These are phyloP conservation scores for Kuraishia molischiana DNA, from an alignment of 805 yeast species.

Conservation along the genomic window DNA sequence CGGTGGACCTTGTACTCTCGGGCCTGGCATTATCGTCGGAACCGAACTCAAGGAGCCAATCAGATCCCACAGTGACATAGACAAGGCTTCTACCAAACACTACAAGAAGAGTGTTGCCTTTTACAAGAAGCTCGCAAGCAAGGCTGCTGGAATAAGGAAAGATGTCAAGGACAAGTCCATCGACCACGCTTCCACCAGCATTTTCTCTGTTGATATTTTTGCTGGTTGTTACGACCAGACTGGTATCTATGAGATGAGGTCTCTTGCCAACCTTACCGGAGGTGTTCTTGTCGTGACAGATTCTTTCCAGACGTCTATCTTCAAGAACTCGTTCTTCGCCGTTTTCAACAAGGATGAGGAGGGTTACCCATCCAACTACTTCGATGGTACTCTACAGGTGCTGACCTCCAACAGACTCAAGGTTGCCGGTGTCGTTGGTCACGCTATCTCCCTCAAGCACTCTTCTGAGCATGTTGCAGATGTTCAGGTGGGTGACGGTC, in stretches of 20 bases:
- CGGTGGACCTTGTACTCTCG: slow-evolving; percentile 91
- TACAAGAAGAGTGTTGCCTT: slow-evolving; percentile 78
- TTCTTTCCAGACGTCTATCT: slow-evolving; percentile 90
- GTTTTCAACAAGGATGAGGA: slow-evolving; percentile 81
- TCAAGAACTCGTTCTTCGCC: slow-evolving; percentile 85
- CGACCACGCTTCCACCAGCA: slow-evolving; percentile 33
- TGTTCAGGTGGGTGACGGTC: slow-evolving; percentile 89
- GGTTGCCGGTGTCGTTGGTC: slow-evolving; percentile 89
- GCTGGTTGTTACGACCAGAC: slow-evolving; percentile 96
- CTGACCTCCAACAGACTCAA: slow-evolving; percentile 82
- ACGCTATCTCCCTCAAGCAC: slow-evolving; percentile 66
- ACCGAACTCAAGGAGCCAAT: slow-evolving; percentile 90
- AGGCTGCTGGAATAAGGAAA: slow-evolving; percentile 43
- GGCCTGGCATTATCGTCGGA: slow-evolving; percentile 92
- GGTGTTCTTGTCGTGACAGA: slow-evolving; percentile 84
- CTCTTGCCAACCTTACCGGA: slow-evolving; percentile 76
- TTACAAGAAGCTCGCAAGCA: slow-evolving; percentile 65
- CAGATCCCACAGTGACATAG: slow-evolving; percentile 95
- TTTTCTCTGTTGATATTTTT: slow-evolving; percentile 81
- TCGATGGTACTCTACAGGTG: slow-evolving; percentile 82
- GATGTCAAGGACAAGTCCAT: slow-evolving; percentile 24
- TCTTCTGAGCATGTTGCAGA: slow-evolving; percentile 77
- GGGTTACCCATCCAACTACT: slow-evolving; percentile 81
- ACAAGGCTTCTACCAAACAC: slow-evolving; percentile 81
- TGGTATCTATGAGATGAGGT: slow-evolving; percentile 90